Evolutionary conservation across 1,284 basidiomycete species (phyloP).

Genomic region (Cryptococcus sp.): DNA sequence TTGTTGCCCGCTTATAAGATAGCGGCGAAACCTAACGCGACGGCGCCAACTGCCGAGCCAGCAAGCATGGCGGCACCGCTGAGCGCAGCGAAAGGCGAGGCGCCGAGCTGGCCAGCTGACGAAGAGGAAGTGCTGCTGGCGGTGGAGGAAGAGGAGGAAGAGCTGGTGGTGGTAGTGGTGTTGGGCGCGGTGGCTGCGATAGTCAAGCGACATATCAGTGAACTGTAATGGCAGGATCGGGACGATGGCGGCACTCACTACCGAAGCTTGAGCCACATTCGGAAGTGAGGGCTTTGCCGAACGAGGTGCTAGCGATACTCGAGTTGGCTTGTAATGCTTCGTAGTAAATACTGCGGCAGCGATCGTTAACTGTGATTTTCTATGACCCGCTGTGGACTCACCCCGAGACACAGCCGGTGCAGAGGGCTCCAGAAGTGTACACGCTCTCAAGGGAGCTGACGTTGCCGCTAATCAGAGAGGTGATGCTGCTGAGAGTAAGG

Average conservation of each 20-base stretch:
- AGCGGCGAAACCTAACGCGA: constrained; percentile 21
- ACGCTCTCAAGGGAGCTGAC: constrained; percentile 18
- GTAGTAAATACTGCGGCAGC: constrained; percentile 36
- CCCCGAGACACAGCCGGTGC: constrained; percentile 44
- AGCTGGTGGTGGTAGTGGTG: constrained; percentile 17
- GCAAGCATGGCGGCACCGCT: constrained; percentile 11
- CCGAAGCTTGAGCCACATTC: constrained; percentile 44
- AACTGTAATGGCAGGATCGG: neutral
- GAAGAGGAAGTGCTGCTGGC: constrained; percentile 14
- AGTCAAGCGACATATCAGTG: neutral
- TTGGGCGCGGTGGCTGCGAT: constrained; percentile 17
- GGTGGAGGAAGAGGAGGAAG: constrained; percentile 19
- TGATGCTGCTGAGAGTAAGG: constrained; percentile 29
- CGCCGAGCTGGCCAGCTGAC: constrained; percentile 11
- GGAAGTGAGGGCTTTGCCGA: constrained; percentile 30
- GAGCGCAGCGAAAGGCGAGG: constrained; percentile 15
- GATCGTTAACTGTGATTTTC: neutral
- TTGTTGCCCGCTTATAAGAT: constrained; percentile 10
- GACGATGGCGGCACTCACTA: constrained; percentile 24
- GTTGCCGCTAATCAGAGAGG: constrained; percentile 28
- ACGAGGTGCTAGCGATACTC: constrained; percentile 25
- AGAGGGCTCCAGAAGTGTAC: constrained; percentile 34
- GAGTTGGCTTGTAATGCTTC: constrained; percentile 38
- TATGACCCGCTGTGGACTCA: constrained; percentile 18
- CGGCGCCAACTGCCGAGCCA: constrained; percentile 17